Evolutionary conservation across 2,329 filamentous ascomycete species (phyloP).

Genomic region (Stemphylium lycopersici): DNA sequence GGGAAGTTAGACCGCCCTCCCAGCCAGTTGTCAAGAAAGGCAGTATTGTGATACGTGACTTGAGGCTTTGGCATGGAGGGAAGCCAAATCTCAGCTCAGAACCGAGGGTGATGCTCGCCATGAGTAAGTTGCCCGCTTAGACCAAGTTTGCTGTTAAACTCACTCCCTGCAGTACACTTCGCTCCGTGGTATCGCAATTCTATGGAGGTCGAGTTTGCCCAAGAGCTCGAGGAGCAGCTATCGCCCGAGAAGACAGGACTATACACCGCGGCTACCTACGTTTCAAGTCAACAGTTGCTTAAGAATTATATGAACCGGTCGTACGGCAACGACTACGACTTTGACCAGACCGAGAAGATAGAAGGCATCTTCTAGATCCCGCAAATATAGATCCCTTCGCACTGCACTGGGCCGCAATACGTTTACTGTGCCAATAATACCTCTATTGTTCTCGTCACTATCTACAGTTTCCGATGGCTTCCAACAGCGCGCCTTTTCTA

Average conservation of each 20-base stretch:
- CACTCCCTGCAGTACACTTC: constrained; percentile 52
- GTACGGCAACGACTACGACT: constrained; percentile 69
- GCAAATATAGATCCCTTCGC: background rate
- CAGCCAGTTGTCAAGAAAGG: constrained; percentile 51
- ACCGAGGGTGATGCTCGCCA: constrained; percentile 55
- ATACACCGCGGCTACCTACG: constrained; percentile 60
- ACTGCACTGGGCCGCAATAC: too few species aligned
- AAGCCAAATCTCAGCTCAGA: constrained; percentile 54
- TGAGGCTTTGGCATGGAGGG: constrained; percentile 59
- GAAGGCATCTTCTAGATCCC: constrained; percentile 29
- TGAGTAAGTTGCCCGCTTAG: constrained; percentile 29
- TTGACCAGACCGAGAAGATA: constrained; percentile 55
- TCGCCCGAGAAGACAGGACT: constrained; percentile 50
- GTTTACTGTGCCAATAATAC: too few species aligned
- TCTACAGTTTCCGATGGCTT: background rate
- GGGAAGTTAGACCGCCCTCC: constrained; percentile 23
- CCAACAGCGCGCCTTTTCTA: background rate
- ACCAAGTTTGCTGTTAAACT: background rate
- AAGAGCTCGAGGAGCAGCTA: constrained; percentile 57
- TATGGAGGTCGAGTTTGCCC: constrained; percentile 62
- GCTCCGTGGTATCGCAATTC: constrained; percentile 64
- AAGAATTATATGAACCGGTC: constrained; percentile 60
- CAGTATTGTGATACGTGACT: constrained; percentile 54
- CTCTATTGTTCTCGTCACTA: too few species aligned
- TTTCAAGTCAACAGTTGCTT: constrained; percentile 51